Evolutionary conservation across 2,329 filamentous ascomycete species (phyloP).

Genomic region (Didymella pomorum): DNA sequence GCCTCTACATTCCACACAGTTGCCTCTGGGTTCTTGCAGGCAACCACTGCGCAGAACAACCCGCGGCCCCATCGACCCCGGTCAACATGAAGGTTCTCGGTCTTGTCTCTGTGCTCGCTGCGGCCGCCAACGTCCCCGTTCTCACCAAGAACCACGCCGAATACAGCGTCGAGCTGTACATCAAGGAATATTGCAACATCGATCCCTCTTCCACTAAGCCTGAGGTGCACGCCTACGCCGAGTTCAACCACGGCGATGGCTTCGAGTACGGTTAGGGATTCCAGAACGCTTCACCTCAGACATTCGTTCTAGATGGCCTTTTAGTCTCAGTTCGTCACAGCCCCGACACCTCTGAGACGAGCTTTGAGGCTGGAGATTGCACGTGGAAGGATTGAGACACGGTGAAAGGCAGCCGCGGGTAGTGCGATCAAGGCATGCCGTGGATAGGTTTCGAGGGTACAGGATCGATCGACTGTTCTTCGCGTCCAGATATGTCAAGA

Average conservation of each 20-base stretch:
- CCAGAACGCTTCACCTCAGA: neutral
- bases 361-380: conserved; percentile 2
- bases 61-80: neutral
- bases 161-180: neutral
- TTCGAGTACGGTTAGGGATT: neutral
- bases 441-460: neutral
- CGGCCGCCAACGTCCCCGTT: neutral
- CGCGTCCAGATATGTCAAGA: neutral
- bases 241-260: neutral
- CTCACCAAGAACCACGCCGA: neutral
- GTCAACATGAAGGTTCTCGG: neutral
- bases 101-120: neutral
- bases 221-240: neutral
- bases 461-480: neutral
- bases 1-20: too few relatives aligned
- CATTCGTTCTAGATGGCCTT: neutral
- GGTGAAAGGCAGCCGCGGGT: neutral
- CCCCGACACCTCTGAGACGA: neutral
- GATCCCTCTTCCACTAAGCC: neutral
- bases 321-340: neutral
- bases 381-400: neutral
- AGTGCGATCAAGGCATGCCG: neutral
- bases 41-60: neutral
- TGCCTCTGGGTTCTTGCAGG: neutral
- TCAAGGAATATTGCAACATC: neutral